Conservation (phyloP, 2,329 filamentous ascomycete genomes). For the Fusarium sp. region DNA sequence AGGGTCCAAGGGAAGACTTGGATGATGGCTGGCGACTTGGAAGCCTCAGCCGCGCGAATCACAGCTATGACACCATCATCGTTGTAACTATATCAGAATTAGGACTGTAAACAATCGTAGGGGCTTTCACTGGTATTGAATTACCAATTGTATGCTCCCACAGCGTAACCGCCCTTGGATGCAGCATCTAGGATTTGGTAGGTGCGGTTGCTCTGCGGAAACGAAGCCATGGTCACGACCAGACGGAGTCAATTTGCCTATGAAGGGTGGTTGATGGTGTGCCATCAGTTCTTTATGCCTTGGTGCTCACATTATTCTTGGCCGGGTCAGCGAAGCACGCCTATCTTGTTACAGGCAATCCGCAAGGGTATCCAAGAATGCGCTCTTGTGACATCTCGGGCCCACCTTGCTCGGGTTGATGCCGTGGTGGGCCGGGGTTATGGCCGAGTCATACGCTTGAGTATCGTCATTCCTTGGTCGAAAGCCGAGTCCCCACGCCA, state of each 20-base stretch:
- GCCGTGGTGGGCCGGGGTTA: constrained; percentile 1
- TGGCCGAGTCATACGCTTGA: background rate
- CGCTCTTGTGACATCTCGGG: background rate
- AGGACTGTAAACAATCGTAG: background rate
- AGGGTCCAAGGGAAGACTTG: constrained; percentile 78
- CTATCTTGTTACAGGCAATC: background rate
- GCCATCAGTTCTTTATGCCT: background rate
- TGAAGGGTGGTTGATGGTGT: background rate
- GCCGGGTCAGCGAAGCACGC: background rate
- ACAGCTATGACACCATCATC: constrained; percentile 75
- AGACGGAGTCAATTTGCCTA: background rate
- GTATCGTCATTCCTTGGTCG: background rate
- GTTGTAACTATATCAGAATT: constrained; percentile 61
- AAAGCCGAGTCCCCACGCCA: background rate
- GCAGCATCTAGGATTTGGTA: constrained; percentile 64
- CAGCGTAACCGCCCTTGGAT: constrained; percentile 61
- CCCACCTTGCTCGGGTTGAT: background rate
- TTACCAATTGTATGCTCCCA: constrained; percentile 63
- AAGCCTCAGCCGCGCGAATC: constrained; percentile 73
- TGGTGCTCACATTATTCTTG: background rate
- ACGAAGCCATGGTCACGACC: constrained; percentile 11
- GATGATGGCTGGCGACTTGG: constrained; percentile 73
- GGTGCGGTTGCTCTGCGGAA: constrained; percentile 40
- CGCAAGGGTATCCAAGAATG: background rate
- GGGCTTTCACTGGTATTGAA: background rate